Conservation (phyloP, 768 basidiomycete species). For the Auriscalpium vulgare region DNA sequence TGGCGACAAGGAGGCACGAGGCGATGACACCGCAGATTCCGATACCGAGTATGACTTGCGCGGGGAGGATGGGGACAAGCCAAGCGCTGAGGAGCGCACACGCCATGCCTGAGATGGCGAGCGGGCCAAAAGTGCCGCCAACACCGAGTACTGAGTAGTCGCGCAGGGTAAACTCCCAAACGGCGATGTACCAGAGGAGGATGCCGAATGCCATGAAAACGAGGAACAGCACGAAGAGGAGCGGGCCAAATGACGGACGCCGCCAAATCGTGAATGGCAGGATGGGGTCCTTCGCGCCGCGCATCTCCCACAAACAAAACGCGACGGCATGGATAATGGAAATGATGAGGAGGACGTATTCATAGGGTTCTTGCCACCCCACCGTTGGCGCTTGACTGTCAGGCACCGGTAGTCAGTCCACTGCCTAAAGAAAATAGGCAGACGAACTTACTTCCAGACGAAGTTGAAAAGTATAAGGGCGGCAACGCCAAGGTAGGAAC, state of each 20-base stretch:
- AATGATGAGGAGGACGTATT: conserved; percentile 5
- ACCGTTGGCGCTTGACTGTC: conserved; percentile 2
- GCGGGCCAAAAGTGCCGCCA: background rate
- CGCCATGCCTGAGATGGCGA: background rate
- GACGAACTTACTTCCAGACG: conserved; percentile 4
- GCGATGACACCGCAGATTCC: background rate
- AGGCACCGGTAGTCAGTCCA: background rate
- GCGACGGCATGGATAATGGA: background rate
- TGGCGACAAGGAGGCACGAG: background rate
- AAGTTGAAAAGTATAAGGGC: conserved; percentile 7
- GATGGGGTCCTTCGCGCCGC: background rate
- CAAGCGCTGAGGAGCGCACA: background rate
- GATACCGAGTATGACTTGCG: background rate
- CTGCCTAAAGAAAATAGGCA: background rate
- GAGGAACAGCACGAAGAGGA: background rate
- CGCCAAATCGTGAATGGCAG: conserved; percentile 1
- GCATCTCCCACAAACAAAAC: conserved; percentile 1
- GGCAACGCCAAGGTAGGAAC: background rate
- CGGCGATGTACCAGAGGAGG: conserved; percentile 3
- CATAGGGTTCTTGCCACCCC: conserved; percentile 1
- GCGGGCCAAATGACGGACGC: conserved; percentile 1
- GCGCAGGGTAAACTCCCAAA: conserved; percentile 1
- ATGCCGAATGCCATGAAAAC: conserved; percentile 1
- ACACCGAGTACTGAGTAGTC: background rate
- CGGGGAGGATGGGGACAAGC: background rate